Base-by-base conservation (phyloP, 345 rosid genomes). In the Mercurialis annua region DNA sequence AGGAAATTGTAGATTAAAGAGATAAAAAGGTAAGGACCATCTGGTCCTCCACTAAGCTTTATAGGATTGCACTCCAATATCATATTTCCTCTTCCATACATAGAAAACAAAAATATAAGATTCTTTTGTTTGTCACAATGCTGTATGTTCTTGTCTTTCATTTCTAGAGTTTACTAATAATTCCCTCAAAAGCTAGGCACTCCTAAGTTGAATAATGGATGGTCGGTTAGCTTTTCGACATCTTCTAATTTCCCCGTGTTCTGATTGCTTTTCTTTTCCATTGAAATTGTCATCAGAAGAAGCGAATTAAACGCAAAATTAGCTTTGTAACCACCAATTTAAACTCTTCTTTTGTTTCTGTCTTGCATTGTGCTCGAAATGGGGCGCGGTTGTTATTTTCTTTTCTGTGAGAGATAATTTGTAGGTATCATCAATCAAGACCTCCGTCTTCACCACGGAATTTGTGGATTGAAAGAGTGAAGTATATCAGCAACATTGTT, bases 401-500 rank as follows among this genome's bases (percentile, higher is more conserved):
- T 53, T 34, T 60, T 71, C 69, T 43, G 26, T 38, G 46, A 12
- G 48, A 20, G 10, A 10, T 24, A 26, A 15, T 20, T 70, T 40
- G 36, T 38, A 48, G 49, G 57, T 43, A 68, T 71, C 79, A 76
- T 71, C 79, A 76, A 67, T 89, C 86, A 57, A 82, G 75, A 49
- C 69, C 65, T 64, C 40, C 71, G 31, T 78, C 83, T 10, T 74
- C 83, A 12, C 69, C 65, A 44, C 26, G 67, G 40, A 72, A 51
- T 77, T 83, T 85, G 72, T 80, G 75, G 10, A 85, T 75, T 4
- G 89, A 81, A 24, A 90, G 90, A 8, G 99, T 94, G 86, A 94
- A 91, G 71, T 83, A 87, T 78, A 94, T 94, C 78, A 94, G 73
- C 83, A 94, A 75, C 60, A 94, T 81, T 27, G 99, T 87, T 66